Conservation (phyloP, 2,329 filamentous ascomycete genomes). For the Taxawa tesnikishii region DNA sequence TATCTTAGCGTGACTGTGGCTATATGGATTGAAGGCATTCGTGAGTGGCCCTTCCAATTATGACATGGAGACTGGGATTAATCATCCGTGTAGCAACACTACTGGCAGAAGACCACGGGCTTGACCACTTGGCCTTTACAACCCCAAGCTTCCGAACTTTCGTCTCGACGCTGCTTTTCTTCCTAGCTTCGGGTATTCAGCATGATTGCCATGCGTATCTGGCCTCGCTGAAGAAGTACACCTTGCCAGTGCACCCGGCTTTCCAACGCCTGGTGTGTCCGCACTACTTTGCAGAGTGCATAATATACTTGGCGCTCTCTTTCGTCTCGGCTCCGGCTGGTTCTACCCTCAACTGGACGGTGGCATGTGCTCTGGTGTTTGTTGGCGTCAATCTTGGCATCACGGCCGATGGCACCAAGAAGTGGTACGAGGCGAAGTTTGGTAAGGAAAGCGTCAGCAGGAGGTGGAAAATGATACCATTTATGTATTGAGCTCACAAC, state of each 20-base stretch:
- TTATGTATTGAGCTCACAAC: conserved; percentile 35
- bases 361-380: conserved; percentile 59
- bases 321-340: conserved; percentile 60
- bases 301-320: conserved; percentile 70
- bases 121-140: conserved; percentile 24
- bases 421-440: conserved; percentile 71
- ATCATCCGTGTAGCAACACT: conserved; percentile 18
- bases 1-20: conserved; percentile 63
- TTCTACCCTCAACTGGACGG: conserved; percentile 55
- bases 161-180: conserved; percentile 50
- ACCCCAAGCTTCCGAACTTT: conserved; percentile 39
- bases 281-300: conserved; percentile 82
- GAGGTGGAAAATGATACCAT: conserved; percentile 68
- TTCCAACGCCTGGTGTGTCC: conserved; percentile 69
- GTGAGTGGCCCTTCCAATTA: conserved; percentile 34
- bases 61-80: conserved; percentile 1
- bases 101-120: conserved; percentile 19
- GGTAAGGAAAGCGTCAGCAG: conserved; percentile 48
- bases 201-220: conserved; percentile 44
- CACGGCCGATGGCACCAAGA: conserved; percentile 64
- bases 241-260: conserved; percentile 58
- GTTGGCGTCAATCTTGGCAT: conserved; percentile 68
- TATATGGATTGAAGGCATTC: conserved; percentile 72
- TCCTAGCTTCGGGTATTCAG: conserved; percentile 60
- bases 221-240: conserved; percentile 53